These are phyloP conservation scores for Hippophae gyantsensis DNA, from an alignment of 306 rosid species.

Conservation along the genomic window DNA sequence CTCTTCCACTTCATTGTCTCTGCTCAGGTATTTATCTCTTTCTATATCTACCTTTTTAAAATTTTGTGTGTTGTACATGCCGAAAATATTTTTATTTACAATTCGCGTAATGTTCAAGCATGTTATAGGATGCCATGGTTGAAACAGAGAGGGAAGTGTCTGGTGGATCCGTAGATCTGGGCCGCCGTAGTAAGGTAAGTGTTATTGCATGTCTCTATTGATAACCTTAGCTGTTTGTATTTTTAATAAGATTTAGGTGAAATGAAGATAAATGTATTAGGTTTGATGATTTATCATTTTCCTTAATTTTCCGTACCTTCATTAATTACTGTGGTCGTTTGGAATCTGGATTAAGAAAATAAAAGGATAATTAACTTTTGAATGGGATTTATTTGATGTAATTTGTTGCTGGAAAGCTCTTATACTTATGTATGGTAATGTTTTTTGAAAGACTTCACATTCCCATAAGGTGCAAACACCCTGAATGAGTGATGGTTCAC, in stretches of 20 bases:
- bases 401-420: no score
- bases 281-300: not conserved
- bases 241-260: not conserved
- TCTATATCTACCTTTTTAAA: not conserved
- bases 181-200: constrained; percentile 76
- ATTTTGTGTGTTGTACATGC: not conserved
- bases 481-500: no score
- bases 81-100: no score
- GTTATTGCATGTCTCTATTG: not conserved
- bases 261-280: not conserved
- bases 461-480: no score
- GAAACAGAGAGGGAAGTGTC: constrained; percentile 32
- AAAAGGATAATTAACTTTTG: not conserved
- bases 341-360: not conserved
- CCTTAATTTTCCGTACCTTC: no score
- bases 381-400: no score
- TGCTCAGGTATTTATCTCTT: constrained; percentile 40
- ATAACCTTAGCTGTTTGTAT: not conserved
- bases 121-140: constrained; percentile 35
- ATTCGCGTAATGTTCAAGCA: constrained; percentile 1
- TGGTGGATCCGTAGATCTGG: constrained; percentile 57
- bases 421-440: no score
- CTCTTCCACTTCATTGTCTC: constrained; percentile 27
- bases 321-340: no score
- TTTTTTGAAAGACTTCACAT: no score